Evolutionary conservation across 768 basidiomycete species (phyloP).

Genomic region (Phanerodontia chrysosporium): DNA sequence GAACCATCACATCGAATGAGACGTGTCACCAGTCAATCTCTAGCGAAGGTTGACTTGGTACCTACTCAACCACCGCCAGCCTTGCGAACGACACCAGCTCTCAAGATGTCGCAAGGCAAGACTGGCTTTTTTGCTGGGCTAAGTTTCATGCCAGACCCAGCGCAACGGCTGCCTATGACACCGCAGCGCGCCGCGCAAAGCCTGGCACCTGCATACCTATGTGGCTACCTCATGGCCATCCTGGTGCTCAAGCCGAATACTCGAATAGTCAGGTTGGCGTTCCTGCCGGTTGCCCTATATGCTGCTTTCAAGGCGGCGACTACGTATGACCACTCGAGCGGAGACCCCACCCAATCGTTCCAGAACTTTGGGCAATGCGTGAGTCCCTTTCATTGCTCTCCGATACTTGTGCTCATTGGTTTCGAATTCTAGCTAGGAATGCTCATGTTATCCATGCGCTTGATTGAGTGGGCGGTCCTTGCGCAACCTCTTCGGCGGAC

Average conservation of each 20-base stretch:
- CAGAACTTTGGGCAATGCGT: conserved; percentile 10
- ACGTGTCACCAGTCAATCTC: no score
- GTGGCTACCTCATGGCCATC: conserved; percentile 3
- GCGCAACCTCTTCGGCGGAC: background rate
- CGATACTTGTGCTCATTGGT: background rate
- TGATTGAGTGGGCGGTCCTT: conserved; percentile 5
- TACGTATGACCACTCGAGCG: background rate
- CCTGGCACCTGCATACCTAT: conserved; percentile 1
- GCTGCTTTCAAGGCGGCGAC: conserved; percentile 1
- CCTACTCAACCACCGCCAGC: background rate
- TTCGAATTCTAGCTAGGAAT: background rate
- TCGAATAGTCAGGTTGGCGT: background rate
- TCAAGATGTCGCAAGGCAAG: background rate
- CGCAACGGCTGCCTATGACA: background rate
- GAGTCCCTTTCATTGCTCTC: background rate
- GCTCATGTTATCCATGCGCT: conserved; percentile 1
- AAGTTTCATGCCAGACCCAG: conserved; percentile 5
- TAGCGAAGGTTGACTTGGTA: no score
- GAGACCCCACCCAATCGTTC: background rate
- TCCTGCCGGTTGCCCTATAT: conserved; percentile 4
- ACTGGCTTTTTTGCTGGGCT: conserved; percentile 3
- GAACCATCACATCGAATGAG: no score
- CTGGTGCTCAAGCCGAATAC: conserved; percentile 4
- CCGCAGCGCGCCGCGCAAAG: background rate
- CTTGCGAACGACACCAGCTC: background rate